These are phyloP conservation scores for Hyaloscypha finlandica DNA, from an alignment of 495 filamentous ascomycete genomes.

Conservation along the genomic window DNA sequence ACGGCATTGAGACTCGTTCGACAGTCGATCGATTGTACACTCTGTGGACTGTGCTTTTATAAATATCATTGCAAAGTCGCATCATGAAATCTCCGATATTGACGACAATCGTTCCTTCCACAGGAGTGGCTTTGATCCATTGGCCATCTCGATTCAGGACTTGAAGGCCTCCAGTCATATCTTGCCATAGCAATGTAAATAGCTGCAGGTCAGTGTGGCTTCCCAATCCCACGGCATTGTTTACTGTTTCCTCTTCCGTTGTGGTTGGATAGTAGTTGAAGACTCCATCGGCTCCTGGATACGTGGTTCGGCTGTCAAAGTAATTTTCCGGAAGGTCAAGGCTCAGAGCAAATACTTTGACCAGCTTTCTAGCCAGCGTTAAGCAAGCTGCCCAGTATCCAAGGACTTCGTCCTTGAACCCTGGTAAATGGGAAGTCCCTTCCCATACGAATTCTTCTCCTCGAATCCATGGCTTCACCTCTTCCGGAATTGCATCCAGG, in stretches of 20 bases:
- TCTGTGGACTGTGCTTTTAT: conserved; percentile 55
- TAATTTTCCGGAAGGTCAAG: conserved; percentile 51
- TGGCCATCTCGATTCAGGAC: conserved; percentile 50
- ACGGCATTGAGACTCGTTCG: conserved; percentile 53
- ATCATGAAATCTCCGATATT: conserved; percentile 69
- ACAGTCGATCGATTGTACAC: conserved; percentile 30
- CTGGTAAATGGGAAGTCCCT: conserved; percentile 46
- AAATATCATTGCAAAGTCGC: conserved; percentile 60
- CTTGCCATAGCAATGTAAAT: conserved; percentile 60
- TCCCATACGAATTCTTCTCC: conserved; percentile 51
- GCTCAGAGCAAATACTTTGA: conserved; percentile 51
- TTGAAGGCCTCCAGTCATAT: conserved; percentile 55
- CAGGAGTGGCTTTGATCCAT: conserved; percentile 57
- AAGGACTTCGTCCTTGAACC: conserved; percentile 48
- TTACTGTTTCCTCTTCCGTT: conserved; percentile 36
- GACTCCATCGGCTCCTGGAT: conserved; percentile 51
- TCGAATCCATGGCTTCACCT: conserved; percentile 41
- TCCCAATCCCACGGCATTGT: conserved; percentile 47
- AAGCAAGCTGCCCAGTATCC: conserved; percentile 51
- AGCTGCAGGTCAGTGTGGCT: conserved; percentile 61
- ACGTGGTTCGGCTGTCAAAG: conserved; percentile 51
- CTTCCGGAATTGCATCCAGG: conserved; percentile 34
- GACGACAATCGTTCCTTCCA: conserved; percentile 61
- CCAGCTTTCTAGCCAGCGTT: conserved; percentile 47
- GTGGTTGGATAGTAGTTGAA: conserved; percentile 53